These are phyloP conservation scores for Coccinonectria pachysandricola DNA, from an alignment of 2,329 filamentous ascomycete genomes.

Conservation along the genomic window DNA sequence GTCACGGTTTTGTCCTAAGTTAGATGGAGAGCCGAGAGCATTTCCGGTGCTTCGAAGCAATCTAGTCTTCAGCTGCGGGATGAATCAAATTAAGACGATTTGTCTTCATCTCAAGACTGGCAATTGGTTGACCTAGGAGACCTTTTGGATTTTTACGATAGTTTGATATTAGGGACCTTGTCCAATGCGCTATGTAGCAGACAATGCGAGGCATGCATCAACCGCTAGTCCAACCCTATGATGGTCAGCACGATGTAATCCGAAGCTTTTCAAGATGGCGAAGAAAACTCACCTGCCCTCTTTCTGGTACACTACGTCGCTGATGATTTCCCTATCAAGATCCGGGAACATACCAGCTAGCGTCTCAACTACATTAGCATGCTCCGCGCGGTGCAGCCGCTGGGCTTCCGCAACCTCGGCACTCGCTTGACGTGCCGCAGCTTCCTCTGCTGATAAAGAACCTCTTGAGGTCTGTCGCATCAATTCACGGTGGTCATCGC, in stretches of 20 bases:
- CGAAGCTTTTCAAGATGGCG: too few species aligned
- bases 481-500: conserved; percentile 19
- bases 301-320: conserved; percentile 92
- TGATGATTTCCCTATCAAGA: conserved; percentile 86
- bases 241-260: conserved; percentile 13
- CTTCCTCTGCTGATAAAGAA: conserved; percentile 66
- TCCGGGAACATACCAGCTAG: conserved; percentile 95
- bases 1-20: too few species aligned
- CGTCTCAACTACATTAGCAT: conserved; percentile 86
- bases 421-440: conserved; percentile 80
- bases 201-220: conserved; percentile 70
- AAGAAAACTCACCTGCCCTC: conserved; percentile 85
- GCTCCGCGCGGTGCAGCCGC: conserved; percentile 71
- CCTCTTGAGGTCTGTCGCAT: conserved; percentile 28
- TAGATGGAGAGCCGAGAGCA: too few species aligned
- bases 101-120: too few species aligned
- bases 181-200: conserved; percentile 25
- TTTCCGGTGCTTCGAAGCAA: too few species aligned
- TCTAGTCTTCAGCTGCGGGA: too few species aligned
- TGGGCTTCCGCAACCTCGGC: conserved; percentile 83
- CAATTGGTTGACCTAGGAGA: too few species aligned
- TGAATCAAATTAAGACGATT: too few species aligned
- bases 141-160: too few species aligned
- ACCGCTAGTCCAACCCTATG: conserved; percentile 71
- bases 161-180: too few species aligned